Conservation (phyloP, 2,329 filamentous ascomycete genomes). For the Colletotrichum euphorbiae region DNA sequence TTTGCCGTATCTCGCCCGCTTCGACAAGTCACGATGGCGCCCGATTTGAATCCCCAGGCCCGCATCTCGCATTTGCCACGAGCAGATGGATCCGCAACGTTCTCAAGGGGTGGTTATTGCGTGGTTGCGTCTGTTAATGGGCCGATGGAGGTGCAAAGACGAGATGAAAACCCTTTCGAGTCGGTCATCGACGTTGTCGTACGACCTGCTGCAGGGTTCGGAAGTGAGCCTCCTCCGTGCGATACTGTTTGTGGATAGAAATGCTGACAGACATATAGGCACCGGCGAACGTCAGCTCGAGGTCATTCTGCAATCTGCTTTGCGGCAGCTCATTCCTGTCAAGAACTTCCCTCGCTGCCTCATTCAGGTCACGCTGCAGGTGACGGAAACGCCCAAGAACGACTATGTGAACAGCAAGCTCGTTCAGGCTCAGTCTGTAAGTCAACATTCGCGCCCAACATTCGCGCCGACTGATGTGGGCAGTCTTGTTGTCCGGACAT, state of each 20-base stretch:
- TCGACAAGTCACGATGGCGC: constrained; percentile 32
- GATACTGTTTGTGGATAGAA: constrained; percentile 24
- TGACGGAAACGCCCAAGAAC: constrained; percentile 76
- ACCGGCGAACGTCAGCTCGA: constrained; percentile 87
- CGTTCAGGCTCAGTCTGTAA: constrained; percentile 70
- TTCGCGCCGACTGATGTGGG: not conserved
- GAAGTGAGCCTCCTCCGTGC: constrained; percentile 65
- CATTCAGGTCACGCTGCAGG: constrained; percentile 85
- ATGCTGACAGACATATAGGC: constrained; percentile 55
- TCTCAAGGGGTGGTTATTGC: constrained; percentile 80
- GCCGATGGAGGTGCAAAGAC: constrained; percentile 87
- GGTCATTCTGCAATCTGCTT: constrained; percentile 75
- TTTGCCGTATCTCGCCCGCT: not conserved
- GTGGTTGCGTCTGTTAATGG: constrained; percentile 91
- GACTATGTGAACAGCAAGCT: constrained; percentile 72
- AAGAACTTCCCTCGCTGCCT: constrained; percentile 81
- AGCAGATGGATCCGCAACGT: constrained; percentile 84
- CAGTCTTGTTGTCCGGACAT: constrained; percentile 13
- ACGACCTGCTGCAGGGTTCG: constrained; percentile 85
- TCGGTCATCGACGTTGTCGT: constrained; percentile 91
- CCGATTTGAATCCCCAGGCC: constrained; percentile 59
- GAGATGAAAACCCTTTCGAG: constrained; percentile 93
- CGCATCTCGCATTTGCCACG: constrained; percentile 72
- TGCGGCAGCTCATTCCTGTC: constrained; percentile 80
- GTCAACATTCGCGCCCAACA: constrained; percentile 42